phyloP scores from a whole-genome alignment of 345 rosid species.

The Lepidium sativum region DNA sequence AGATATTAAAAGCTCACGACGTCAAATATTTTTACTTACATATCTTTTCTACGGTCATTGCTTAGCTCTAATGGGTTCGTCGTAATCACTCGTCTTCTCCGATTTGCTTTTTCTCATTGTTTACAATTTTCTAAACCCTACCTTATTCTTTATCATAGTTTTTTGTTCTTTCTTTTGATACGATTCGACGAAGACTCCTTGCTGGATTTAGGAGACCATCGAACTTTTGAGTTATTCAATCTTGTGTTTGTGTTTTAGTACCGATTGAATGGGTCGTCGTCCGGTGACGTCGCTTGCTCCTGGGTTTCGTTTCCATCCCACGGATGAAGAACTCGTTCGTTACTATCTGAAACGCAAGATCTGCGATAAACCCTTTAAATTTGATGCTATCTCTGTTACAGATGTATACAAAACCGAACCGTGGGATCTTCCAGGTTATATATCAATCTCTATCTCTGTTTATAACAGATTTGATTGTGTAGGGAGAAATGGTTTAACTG shows the following conservation, averaged over 20 bases:
- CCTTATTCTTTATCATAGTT: neutral
- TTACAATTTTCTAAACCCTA: neutral
- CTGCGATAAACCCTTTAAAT: constrained; percentile 54
- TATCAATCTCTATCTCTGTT: neutral
- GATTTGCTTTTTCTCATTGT: neutral
- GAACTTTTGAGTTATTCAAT: neutral
- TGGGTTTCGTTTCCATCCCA: constrained; percentile 91
- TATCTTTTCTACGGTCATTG: neutral
- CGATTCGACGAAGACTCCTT: neutral
- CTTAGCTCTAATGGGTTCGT: neutral
- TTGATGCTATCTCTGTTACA: constrained; percentile 63
- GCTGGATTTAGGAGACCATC: neutral
- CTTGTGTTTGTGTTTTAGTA: neutral
- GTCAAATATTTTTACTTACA: neutral
- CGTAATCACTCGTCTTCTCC: constrained; percentile 6
- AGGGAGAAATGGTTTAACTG: neutral
- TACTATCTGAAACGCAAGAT: constrained; percentile 83
- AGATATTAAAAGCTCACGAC: neutral
- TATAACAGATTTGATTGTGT: neutral
- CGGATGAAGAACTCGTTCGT: constrained; percentile 91
- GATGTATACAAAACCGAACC: constrained; percentile 84
- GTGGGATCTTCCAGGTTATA: constrained; percentile 92
- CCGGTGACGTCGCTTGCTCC: constrained; percentile 60
- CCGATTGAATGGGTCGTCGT: constrained; percentile 42
- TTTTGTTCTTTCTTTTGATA: neutral